Percentiles rank a stretch among this genome's conserved stretches.
Conservation (phyloP, 306 rosid species). For the Mimosa bimucronata region DNA sequence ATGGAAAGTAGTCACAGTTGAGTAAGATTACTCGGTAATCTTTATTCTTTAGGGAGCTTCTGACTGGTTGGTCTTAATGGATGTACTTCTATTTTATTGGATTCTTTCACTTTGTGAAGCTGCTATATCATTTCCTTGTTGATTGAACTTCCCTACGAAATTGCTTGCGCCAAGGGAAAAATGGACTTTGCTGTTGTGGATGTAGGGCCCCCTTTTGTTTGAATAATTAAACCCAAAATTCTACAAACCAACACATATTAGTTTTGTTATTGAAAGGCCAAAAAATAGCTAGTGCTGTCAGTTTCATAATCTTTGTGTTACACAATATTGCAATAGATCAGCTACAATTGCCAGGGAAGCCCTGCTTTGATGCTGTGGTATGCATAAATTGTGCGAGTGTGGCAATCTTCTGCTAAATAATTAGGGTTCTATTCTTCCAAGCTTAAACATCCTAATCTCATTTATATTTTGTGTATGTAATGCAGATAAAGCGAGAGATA, state of each 20-base stretch:
- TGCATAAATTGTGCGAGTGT: background rate
- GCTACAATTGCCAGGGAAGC: background rate
- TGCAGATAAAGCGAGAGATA: constrained; percentile 80
- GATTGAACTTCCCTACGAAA: background rate
- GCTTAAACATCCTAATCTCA: background rate
- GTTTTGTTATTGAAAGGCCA: background rate
- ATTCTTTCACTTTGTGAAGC: background rate
- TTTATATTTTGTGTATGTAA: background rate
- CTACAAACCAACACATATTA: background rate
- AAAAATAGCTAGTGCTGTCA: background rate
- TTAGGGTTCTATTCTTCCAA: background rate
- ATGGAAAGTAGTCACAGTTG: background rate
- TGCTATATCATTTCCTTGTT: background rate
- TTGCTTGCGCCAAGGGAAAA: background rate
- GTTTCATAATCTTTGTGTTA: background rate
- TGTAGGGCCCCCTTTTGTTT: no score
- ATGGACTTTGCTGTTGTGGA: background rate
- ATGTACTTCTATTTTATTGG: background rate
- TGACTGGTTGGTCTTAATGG: background rate
- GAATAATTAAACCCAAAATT: no score
- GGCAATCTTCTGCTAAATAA: background rate
- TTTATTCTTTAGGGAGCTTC: constrained; percentile 3
- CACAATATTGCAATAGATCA: background rate
- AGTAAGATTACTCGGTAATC: background rate
- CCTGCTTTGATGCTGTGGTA: background rate